These are phyloP conservation scores for Amphirosellinia nigrospora DNA, from an alignment of 495 filamentous ascomycete species.

Conservation along the genomic window DNA sequence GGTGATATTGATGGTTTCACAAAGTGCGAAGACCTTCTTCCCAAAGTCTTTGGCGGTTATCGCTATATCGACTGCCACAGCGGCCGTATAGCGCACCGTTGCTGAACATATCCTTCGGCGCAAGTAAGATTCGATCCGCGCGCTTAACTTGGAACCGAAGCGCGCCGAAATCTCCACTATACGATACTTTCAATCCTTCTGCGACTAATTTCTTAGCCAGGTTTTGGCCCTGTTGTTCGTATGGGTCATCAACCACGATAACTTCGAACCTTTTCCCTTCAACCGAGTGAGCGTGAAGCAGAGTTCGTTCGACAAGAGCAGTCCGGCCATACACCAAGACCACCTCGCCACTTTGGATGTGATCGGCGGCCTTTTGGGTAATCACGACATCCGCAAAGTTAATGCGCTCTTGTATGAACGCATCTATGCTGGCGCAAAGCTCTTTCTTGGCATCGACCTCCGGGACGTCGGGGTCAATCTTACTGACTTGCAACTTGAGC, in stretches of 20 bases:
- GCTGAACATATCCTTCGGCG: constrained; percentile 86
- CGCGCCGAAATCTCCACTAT: constrained; percentile 75
- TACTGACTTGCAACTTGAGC: constrained; percentile 86
- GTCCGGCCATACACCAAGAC: constrained; percentile 91
- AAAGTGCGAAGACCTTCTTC: constrained; percentile 86
- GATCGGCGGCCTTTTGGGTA: constrained; percentile 68
- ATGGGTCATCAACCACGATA: constrained; percentile 84
- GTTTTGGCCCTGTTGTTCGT: constrained; percentile 72
- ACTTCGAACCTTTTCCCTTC: constrained; percentile 73
- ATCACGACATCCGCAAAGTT: constrained; percentile 87
- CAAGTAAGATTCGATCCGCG: constrained; percentile 82
- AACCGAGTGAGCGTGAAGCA: constrained; percentile 72
- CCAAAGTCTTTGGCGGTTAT: constrained; percentile 77
- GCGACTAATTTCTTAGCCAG: constrained; percentile 70
- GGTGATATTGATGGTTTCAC: constrained; percentile 95
- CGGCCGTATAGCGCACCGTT: constrained; percentile 88
- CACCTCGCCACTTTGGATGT: constrained; percentile 78
- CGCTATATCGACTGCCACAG: constrained; percentile 87
- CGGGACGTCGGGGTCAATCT: constrained; percentile 79
- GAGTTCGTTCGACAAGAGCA: constrained; percentile 78
- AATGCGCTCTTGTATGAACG: constrained; percentile 88
- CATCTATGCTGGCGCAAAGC: constrained; percentile 81
- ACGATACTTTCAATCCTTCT: constrained; percentile 76
- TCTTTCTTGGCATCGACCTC: constrained; percentile 78
- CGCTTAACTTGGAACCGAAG: constrained; percentile 73